Evolutionary conservation across 352 stramenopile genomes (phyloP).

Genomic region (Lagenidium giganteum): DNA sequence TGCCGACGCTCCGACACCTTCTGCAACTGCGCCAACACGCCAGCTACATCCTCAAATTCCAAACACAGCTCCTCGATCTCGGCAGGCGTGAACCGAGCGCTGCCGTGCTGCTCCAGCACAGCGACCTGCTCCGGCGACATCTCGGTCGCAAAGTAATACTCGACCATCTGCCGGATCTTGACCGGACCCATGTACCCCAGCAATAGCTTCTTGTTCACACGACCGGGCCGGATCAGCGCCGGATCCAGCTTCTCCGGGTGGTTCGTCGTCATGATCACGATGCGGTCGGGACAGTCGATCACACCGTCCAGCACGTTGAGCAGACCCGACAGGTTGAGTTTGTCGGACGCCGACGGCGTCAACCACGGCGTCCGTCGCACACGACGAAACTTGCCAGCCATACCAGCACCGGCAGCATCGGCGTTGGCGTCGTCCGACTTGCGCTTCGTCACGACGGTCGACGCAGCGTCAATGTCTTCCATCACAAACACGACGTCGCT

Average conservation of each 20-base stretch:
- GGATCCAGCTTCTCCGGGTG: slow-evolving; percentile 80
- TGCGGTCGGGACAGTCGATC: slow-evolving; percentile 62
- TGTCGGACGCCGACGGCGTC: slow-evolving; percentile 4
- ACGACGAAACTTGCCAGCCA: no score
- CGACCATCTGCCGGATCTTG: slow-evolving; percentile 14
- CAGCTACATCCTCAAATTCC: slow-evolving; percentile 31
- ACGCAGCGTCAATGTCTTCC: slow-evolving; percentile 50
- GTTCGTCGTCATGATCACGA: slow-evolving; percentile 87
- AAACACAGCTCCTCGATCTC: slow-evolving; percentile 53
- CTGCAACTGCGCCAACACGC: no score
- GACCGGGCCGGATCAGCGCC: slow-evolving; percentile 12
- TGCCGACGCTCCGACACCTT: no score
- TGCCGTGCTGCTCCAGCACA: slow-evolving; percentile 6
- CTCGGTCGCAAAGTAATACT: slow-evolving; percentile 17
- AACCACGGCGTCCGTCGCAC: not conserved
- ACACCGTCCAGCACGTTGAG: slow-evolving; percentile 74
- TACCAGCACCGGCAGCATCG: not conserved
- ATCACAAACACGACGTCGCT: slow-evolving; percentile 61
- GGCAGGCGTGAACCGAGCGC: slow-evolving; percentile 23
- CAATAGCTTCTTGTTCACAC: slow-evolving; percentile 51
- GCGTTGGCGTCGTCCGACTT: not conserved
- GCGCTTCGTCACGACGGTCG: slow-evolving; percentile 24
- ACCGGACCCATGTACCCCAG: no score
- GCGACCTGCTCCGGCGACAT: slow-evolving; percentile 1
- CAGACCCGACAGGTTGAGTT: slow-evolving; percentile 44